These are phyloP conservation scores for Auricularia sp. DNA, from an alignment of 768 basidiomycete genomes.

Conservation along the genomic window DNA sequence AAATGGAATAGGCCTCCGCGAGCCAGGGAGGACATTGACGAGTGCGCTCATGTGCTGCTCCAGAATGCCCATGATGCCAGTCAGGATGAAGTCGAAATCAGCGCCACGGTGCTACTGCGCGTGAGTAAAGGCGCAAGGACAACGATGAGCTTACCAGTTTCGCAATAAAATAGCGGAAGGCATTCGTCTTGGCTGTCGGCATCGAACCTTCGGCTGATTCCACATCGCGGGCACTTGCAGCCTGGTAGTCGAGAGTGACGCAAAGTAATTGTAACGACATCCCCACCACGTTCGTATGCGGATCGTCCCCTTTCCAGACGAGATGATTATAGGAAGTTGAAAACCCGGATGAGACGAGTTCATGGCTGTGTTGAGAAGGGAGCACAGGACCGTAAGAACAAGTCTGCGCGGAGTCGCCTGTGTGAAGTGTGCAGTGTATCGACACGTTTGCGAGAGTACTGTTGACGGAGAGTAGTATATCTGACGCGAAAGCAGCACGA, in stretches of 20 bases:
- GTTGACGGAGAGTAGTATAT: conserved; percentile 70
- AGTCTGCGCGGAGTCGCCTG: conserved; percentile 68
- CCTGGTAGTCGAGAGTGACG: conserved; percentile 70
- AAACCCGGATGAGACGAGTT: conserved; percentile 38
- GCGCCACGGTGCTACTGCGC: conserved; percentile 66
- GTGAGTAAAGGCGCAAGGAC: conserved; percentile 3
- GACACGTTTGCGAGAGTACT: conserved; percentile 60
- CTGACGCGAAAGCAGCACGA: conserved; percentile 81
- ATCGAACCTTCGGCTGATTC: conserved; percentile 26
- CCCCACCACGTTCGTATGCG: conserved; percentile 58
- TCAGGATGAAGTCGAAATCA: conserved; percentile 78
- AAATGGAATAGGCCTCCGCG: conserved; percentile 73
- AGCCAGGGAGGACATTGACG: conserved; percentile 73
- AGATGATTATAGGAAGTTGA: conserved; percentile 80
- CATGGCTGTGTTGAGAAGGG: conserved; percentile 82
- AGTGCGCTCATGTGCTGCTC: conserved; percentile 67
- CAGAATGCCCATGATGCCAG: conserved; percentile 44
- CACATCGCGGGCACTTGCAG: conserved; percentile 56
- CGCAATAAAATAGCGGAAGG: conserved; percentile 85
- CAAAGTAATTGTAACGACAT: conserved; percentile 71
- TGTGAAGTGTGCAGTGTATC: conserved; percentile 67
- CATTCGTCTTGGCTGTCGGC: conserved; percentile 65
- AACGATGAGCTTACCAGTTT: conserved; percentile 53
- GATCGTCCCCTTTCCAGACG: conserved; percentile 82
- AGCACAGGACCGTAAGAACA: conserved; percentile 88